Conservation (phyloP, 495 filamentous ascomycete genomes). For the Trichoderma erinaceum region DNA sequence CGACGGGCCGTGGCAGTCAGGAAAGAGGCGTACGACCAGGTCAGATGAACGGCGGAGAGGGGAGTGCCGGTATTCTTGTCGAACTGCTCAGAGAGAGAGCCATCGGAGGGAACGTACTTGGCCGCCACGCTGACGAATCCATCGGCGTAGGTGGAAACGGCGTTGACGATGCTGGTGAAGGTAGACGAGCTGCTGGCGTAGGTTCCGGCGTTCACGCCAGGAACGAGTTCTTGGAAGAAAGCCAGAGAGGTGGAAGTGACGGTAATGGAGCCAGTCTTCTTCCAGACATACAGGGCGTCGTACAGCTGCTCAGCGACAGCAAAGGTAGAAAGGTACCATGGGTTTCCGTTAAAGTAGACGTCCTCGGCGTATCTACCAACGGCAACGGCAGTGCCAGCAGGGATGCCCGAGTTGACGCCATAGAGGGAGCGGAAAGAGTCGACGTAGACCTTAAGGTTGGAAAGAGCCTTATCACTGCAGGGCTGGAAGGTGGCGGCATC, state of each 20-base stretch:
- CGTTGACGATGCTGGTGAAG: conserved; percentile 46
- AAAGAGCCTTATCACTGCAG: conserved; percentile 54
- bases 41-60: conserved; percentile 55
- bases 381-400: conserved; percentile 49
- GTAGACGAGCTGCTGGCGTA: conserved; percentile 41
- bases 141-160: conserved; percentile 58
- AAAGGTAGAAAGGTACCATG: conserved; percentile 60
- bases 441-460: conserved; percentile 58
- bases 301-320: conserved; percentile 63
- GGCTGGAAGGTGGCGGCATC: conserved; percentile 56
- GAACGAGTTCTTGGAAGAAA: conserved; percentile 52
- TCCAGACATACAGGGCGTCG: conserved; percentile 57
- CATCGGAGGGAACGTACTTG: conserved; percentile 43
- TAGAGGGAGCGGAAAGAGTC: conserved; percentile 60
- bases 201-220: conserved; percentile 43
- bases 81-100: conserved; percentile 57
- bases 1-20: conserved; percentile 49
- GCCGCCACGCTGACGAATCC: conserved; percentile 52
- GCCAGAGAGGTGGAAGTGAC: conserved; percentile 48
- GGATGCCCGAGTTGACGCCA: conserved; percentile 47
- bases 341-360: conserved; percentile 59
- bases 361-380: conserved; percentile 68
- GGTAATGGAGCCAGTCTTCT: conserved; percentile 44
- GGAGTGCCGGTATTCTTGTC: conserved; percentile 44
- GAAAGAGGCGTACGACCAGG: conserved; percentile 66